phyloP scores from a whole-genome alignment of 352 stramenopile species.

The Globisporangium echinulatum region DNA sequence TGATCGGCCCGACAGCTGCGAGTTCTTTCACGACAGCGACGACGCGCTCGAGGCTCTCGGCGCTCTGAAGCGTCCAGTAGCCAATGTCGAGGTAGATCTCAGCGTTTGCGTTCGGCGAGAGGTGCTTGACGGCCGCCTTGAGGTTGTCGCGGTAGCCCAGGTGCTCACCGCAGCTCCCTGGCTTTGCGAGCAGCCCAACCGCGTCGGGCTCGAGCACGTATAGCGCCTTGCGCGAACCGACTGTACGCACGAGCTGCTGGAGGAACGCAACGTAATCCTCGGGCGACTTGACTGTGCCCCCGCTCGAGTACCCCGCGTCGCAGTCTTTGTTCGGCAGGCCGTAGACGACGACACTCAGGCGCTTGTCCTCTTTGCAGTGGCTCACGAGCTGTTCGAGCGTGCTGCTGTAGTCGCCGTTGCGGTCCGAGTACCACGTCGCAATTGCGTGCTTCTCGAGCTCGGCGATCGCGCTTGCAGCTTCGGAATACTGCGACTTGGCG shows the following conservation, averaged over 20 bases:
- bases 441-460: slow-evolving; percentile 19
- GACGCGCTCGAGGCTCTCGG: slow-evolving; percentile 21
- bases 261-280: slow-evolving; percentile 46
- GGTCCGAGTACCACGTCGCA: slow-evolving; percentile 38
- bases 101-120: slow-evolving; percentile 55
- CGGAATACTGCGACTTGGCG: slow-evolving; percentile 32
- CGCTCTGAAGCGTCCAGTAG: slow-evolving; percentile 43
- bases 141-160: slow-evolving; percentile 44
- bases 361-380: slow-evolving; percentile 26
- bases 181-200: slow-evolving; percentile 42
- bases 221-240: slow-evolving; percentile 49
- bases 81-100: slow-evolving; percentile 8
- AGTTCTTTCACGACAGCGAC: slow-evolving; percentile 41
- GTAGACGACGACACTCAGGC: slow-evolving; percentile 63
- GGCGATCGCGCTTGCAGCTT: slow-evolving; percentile 23
- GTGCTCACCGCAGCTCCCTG: slow-evolving; percentile 22
- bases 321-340: slow-evolving; percentile 74
- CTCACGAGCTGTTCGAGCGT: slow-evolving; percentile 20
- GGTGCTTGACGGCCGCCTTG: slow-evolving; percentile 32
- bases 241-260: slow-evolving; percentile 25
- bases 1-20: slow-evolving; percentile 27
- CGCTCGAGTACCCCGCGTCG: slow-evolving; percentile 36
- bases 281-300: slow-evolving; percentile 25
- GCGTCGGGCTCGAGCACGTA: slow-evolving; percentile 68
- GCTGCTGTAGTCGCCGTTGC: slow-evolving; percentile 17